Evolutionary conservation across 495 filamentous ascomycete species (phyloP), one percentile per base, ranked within the genome.

Genomic region (Hypoxylon perforatum): DNA sequence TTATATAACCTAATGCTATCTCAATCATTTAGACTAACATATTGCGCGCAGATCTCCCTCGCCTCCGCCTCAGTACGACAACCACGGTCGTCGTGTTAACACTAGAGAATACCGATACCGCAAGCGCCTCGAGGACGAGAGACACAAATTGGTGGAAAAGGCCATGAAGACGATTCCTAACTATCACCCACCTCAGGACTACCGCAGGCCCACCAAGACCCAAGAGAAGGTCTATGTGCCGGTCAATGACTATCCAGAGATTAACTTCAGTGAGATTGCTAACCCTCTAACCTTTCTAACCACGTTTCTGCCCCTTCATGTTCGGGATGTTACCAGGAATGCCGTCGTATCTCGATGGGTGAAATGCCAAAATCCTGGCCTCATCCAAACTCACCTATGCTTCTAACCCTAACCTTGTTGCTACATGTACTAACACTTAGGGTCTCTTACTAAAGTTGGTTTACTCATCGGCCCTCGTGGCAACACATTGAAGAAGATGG

Each of bases 231-330:
- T 99, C 88, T 99, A 99, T 78, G 95, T 99, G 75, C 95, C 95
- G 73, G 95, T 99, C 83, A 98, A 98, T 89, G 96, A 99, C 81
- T 99, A 99, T 82, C 96, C 96, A 85, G 96, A 98, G 81, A 97
- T 99, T 91, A 99, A 99, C 91, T 99, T 98, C 92, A 98, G 95
- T 99, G 97, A 92, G 94, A 94, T 94, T 91, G 89, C 93, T 96
- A 96, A 96, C 93, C 93, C 92, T 93, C 90, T 92, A 90, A 91
- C 89, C 79, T 81, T 87, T 87, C 80, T 81, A 80, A 79, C 90
- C 85, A 90, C 86, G 75, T 73, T 82, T 78, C 79, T 77, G 73
- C 74, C 77, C 78, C 67, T 72, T 71, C 61, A 75, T 68, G 76
- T 79, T 74, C 73, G 57, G 77, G 74, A 71, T 66, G 50, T 70